Evolutionary conservation across 805 yeast genomes (phyloP).

Genomic region (Clavispora vitiphila): DNA sequence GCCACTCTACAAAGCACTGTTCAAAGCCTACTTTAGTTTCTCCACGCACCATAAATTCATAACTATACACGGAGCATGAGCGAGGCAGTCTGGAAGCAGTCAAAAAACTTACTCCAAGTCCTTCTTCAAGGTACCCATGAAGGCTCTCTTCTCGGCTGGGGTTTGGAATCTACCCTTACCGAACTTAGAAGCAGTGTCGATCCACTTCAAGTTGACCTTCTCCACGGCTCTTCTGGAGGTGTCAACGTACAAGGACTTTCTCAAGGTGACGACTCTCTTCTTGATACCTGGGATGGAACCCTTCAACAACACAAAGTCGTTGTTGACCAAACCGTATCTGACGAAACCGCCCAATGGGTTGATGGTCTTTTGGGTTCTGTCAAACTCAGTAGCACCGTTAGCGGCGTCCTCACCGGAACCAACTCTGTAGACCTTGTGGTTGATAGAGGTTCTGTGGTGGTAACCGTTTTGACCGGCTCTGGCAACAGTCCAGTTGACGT

Average conservation of each 20-base stretch:
- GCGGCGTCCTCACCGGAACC: conserved; percentile 96
- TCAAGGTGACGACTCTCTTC: conserved; percentile 98
- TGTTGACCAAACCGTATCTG: conserved; percentile 96
- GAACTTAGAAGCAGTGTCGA: conserved; percentile 99
- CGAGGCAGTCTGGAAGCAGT: not conserved
- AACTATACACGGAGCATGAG: conserved; percentile 5
- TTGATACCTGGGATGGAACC: conserved; percentile 99
- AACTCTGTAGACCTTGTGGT: conserved; percentile 99
- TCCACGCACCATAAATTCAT: conserved; percentile 4
- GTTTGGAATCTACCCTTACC: conserved; percentile 99
- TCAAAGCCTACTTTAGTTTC: no score
- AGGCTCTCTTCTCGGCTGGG: conserved; percentile 99
- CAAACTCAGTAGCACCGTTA: conserved; percentile 93
- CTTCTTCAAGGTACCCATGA: conserved; percentile 99
- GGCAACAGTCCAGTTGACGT: conserved; percentile 98
- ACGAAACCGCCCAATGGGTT: conserved; percentile 99
- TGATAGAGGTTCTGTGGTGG: conserved; percentile 99
- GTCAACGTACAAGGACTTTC: conserved; percentile 97
- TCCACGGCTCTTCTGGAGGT: conserved; percentile 97
- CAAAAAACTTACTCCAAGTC: conserved; percentile 51
- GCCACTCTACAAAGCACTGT: no score
- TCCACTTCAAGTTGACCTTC: conserved; percentile 97
- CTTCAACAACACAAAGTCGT: conserved; percentile 96
- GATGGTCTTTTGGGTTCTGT: conserved; percentile 99
- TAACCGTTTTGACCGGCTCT: conserved; percentile 99